Conservation (phyloP, 2,329 filamentous ascomycete species). For the Talaromyces piceae region DNA sequence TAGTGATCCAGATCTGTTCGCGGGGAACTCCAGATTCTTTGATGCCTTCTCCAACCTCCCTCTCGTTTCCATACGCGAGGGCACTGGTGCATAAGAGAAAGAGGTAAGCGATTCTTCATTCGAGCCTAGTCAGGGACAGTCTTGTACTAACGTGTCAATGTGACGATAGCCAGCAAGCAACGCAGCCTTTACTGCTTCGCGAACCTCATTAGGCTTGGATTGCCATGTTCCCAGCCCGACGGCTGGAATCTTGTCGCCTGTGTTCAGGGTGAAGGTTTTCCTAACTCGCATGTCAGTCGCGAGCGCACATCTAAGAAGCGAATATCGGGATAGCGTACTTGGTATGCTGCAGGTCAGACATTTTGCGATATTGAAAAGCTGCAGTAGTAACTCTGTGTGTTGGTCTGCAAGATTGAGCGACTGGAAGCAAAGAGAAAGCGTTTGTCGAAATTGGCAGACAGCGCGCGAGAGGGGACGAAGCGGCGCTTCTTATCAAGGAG, state of each 20-base stretch:
- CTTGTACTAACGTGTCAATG: constrained; percentile 43
- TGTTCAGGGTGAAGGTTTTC: constrained; percentile 42
- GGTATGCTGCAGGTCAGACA: constrained; percentile 23
- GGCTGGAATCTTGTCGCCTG: constrained; percentile 42
- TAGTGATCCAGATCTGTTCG: constrained; percentile 60
- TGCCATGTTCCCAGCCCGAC: constrained; percentile 51
- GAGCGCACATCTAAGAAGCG: not conserved
- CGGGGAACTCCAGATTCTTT: constrained; percentile 59
- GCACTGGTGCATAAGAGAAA: constrained; percentile 18
- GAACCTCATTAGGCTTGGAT: constrained; percentile 46
- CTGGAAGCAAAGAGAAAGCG: not conserved
- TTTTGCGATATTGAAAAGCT: constrained; percentile 14
- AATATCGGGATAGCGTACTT: constrained; percentile 17
- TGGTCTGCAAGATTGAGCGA: not conserved
- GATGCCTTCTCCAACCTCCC: constrained; percentile 60
- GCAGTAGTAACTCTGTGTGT: not conserved
- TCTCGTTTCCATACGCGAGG: constrained; percentile 55
- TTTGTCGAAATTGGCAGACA: not conserved
- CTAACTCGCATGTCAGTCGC: constrained; percentile 13
- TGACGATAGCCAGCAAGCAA: constrained; percentile 48
- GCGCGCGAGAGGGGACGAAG: not conserved
- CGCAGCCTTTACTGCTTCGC: constrained; percentile 41
- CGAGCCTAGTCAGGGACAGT: not conserved
- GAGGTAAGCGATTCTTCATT: not conserved
- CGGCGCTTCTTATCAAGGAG: constrained; percentile 3